Base-by-base conservation (phyloP, 345 rosid genomes). In the Citrus sp. region DNA sequence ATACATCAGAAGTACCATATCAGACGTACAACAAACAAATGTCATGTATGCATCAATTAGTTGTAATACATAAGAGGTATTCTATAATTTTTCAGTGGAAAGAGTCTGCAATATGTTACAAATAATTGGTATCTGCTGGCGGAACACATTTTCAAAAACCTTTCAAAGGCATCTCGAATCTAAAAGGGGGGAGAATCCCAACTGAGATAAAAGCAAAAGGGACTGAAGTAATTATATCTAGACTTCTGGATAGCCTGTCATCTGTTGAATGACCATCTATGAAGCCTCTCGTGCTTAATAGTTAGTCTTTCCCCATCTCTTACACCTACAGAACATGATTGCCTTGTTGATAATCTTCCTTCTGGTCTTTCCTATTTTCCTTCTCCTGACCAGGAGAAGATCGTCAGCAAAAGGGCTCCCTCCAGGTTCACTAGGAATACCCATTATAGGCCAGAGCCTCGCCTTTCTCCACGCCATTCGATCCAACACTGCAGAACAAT, bases 351-450 rank as follows among this genome's bases (percentile, higher is more conserved):
- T 32, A 14, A 42, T 81, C 76, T 58, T 82, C 66, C 38, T 65
- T 68, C 46, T 84, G 42, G 63, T 82, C 7, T n/a, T 84, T 68
- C 82, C 86, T 5, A 40, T 86, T 6, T 28, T 83, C 66, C 54
- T 87, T 58, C 83, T 82, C 42, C 72, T 83, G 42, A n/a, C 21
- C 25, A 69, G 64, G 73, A 63, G 74, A 61, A 76, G 49, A 24
- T 70, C 80, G 19, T 70, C 77, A 14, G 60, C 78, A 10, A 35
- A 27, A 68, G 87, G 81, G 56, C 75, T 81, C 32, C 90, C 95
- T 30, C 92, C 90, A 22, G 90, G 90, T 24, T 91, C 90, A 19
- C 79, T 88, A 12, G 95, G 95, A 63, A 10, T 89, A 7, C 91
- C 90, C 6, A 18, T 89, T 5, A 81, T 89, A 62, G 89, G 95